phyloP scores from a whole-genome alignment of 2,329 filamentous ascomycete genomes.

The Zasmidium citrigriseum region DNA sequence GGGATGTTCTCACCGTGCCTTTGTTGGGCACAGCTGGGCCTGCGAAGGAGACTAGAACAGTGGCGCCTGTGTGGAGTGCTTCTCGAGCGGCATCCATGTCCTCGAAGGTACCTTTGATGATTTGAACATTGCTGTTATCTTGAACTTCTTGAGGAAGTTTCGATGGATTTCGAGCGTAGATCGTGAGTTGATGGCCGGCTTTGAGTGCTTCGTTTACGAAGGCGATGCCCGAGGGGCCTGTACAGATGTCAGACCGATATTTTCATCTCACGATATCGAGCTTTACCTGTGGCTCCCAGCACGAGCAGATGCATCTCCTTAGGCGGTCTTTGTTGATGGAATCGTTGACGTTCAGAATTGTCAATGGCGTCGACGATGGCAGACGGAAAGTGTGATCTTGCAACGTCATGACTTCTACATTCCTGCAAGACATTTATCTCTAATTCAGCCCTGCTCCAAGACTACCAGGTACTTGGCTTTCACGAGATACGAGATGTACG shows the following conservation, averaged over 20 bases:
- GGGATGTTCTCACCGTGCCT: conserved; percentile 12
- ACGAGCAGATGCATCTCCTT: conserved; percentile 26
- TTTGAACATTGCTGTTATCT: conserved; percentile 10
- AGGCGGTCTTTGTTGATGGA: not conserved
- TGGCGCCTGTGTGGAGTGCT: conserved; percentile 19
- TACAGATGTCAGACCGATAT: too few species aligned
- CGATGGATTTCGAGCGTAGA: conserved; percentile 23
- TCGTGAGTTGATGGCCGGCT: conserved; percentile 19
- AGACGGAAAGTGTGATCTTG: not conserved
- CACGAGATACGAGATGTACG: too few species aligned
- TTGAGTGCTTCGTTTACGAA: conserved; percentile 23
- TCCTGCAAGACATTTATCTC: too few species aligned
- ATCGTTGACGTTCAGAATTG: not conserved
- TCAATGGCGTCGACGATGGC: not conserved
- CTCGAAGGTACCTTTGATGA: conserved; percentile 21
- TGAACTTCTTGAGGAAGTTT: conserved; percentile 18
- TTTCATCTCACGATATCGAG: too few species aligned
- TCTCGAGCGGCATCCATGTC: conserved; percentile 13
- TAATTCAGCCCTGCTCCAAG: too few species aligned
- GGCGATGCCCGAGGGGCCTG: conserved; percentile 21
- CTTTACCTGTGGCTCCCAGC: conserved; percentile 23
- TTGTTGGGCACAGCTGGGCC: conserved; percentile 17
- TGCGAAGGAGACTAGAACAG: conserved; percentile 21
- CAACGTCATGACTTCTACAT: too few species aligned
- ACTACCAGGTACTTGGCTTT: too few species aligned